These are phyloP conservation scores for Mycena rebaudengoi DNA, from an alignment of 768 basidiomycete species.

Conservation along the genomic window DNA sequence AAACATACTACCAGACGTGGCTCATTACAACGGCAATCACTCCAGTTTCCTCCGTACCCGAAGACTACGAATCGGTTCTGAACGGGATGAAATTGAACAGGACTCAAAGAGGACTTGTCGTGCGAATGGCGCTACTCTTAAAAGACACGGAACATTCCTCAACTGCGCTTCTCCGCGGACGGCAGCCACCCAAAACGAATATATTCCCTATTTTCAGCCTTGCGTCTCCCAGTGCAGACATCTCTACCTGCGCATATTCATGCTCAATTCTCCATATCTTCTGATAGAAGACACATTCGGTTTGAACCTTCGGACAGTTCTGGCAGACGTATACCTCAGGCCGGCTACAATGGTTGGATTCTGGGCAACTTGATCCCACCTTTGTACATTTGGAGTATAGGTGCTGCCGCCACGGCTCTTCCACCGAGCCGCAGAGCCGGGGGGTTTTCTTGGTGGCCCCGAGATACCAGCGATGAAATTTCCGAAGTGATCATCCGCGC, in stretches of 20 bases:
- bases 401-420: neutral
- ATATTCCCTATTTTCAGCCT: conserved; percentile 27
- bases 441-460: conserved; percentile 29
- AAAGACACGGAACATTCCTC: neutral
- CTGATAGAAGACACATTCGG: conserved; percentile 30
- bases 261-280: conserved; percentile 30
- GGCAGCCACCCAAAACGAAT: neutral
- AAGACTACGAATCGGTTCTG: conserved; percentile 2
- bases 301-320: conserved; percentile 29
- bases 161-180: neutral
- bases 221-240: conserved; percentile 29
- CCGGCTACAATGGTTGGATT: conserved; percentile 33
- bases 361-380: conserved; percentile 25
- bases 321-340: conserved; percentile 24
- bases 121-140: conserved; percentile 15
- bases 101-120: conserved; percentile 19
- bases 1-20: conserved; percentile 13
- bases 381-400: conserved; percentile 25
- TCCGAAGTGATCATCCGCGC: conserved; percentile 19
- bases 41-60: conserved; percentile 14
- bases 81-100: conserved; percentile 4
- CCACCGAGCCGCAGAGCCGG: too few relatives aligned
- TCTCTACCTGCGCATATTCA: conserved; percentile 31
- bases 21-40: conserved; percentile 13
- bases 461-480: conserved; percentile 8